Evolutionary conservation across 768 basidiomycete genomes (phyloP).

Genomic region (Asterophora parasitica): DNA sequence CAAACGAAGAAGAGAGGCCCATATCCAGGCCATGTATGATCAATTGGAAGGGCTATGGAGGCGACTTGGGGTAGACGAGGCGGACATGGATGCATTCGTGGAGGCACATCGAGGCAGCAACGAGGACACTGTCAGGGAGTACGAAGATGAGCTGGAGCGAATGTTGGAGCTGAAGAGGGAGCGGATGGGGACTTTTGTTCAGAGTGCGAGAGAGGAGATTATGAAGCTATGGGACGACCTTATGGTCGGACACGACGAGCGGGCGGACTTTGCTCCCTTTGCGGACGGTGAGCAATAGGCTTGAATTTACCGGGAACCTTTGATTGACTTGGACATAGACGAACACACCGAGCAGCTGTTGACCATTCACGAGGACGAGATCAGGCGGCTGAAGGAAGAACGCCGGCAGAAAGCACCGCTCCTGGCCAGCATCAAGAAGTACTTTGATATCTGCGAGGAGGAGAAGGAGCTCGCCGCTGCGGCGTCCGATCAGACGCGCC

Average conservation of each 20-base stretch:
- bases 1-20: slow-evolving; percentile 69
- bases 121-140: slow-evolving; percentile 69
- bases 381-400: slow-evolving; percentile 77
- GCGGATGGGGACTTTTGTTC: slow-evolving; percentile 81
- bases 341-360: slow-evolving; percentile 88
- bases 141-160: slow-evolving; percentile 85
- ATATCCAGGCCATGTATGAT: slow-evolving; percentile 93
- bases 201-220: slow-evolving; percentile 79
- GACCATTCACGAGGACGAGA: slow-evolving; percentile 80
- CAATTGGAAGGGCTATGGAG: slow-evolving; percentile 89
- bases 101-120: slow-evolving; percentile 82
- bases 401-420: slow-evolving; percentile 73
- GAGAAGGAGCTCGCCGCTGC: slow-evolving; percentile 82
- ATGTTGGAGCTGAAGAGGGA: slow-evolving; percentile 88
- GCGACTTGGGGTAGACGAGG: slow-evolving; percentile 73
- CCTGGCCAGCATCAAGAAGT: slow-evolving; percentile 74
- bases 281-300: slow-evolving; percentile 59
- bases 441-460: slow-evolving; percentile 87
- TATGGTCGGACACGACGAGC: slow-evolving; percentile 80
- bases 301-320: neutral
- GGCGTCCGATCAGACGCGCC: slow-evolving; percentile 74
- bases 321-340: slow-evolving; percentile 39
- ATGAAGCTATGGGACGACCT: slow-evolving; percentile 78
- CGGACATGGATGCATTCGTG: slow-evolving; percentile 88
- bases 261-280: slow-evolving; percentile 75